Evolutionary conservation across 768 basidiomycete genomes (phyloP).

Genomic region (Chalciporus chontae): DNA sequence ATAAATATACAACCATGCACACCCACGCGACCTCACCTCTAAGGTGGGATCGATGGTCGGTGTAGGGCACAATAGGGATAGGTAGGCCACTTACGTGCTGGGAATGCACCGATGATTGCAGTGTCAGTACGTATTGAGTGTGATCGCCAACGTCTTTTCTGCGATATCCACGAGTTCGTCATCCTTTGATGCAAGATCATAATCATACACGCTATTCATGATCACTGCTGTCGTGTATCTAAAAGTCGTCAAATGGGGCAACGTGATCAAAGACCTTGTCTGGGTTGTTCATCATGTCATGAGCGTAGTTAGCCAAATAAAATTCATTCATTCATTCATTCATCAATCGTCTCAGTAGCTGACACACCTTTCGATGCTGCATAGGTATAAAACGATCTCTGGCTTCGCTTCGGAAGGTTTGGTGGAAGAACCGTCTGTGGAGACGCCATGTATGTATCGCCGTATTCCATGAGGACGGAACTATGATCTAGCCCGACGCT

Average conservation of each 20-base stretch:
- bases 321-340: too few relatives aligned
- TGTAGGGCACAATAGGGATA: background rate
- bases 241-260: too few relatives aligned
- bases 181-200: conserved; percentile 3
- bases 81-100: background rate
- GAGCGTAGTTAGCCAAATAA: too few relatives aligned
- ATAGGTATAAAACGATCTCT: conserved; percentile 23
- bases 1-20: too few relatives aligned
- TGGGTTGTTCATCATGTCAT: too few relatives aligned
- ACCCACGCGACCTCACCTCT: too few relatives aligned
- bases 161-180: conserved; percentile 6
- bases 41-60: too few relatives aligned
- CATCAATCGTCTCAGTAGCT: conserved; percentile 30
- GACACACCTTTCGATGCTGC: conserved; percentile 26
- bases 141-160: conserved; percentile 1
- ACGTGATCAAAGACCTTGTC: too few relatives aligned
- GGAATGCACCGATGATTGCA: conserved; percentile 5
- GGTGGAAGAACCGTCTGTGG: conserved; percentile 24
- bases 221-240: conserved; percentile 10
- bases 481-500: conserved; percentile 7
- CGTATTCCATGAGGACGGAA: conserved; percentile 23
- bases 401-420: conserved; percentile 16
- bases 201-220: conserved; percentile 8
- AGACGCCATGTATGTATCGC: conserved; percentile 27
- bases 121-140: conserved; percentile 1